phyloP scores from a whole-genome alignment of 2,329 filamentous ascomycete species.

The Aspergillus transmontanensis region DNA sequence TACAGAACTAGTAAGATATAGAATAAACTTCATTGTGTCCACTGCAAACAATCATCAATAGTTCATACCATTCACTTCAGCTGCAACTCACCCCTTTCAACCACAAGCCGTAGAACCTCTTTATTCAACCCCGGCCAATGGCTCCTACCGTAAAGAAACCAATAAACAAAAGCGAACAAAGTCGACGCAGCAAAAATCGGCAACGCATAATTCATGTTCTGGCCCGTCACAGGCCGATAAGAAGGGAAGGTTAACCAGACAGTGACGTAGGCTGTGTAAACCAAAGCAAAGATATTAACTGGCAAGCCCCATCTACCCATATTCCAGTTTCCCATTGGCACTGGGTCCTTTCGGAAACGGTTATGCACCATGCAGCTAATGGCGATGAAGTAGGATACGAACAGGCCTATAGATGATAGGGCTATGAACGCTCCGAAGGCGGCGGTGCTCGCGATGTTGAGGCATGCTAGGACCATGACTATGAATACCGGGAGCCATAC shows the following conservation, averaged over 20 bases:
- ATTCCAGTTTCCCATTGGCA: constrained; percentile 26
- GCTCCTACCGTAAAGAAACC: background rate
- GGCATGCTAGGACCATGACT: constrained; percentile 36
- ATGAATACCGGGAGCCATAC: constrained; percentile 37
- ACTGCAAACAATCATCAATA: fast-evolving
- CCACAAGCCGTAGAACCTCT: constrained; percentile 2
- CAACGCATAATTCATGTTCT: constrained; percentile 8
- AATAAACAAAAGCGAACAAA: background rate
- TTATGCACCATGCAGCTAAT: constrained; percentile 38
- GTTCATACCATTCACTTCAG: background rate
- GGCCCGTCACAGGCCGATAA: constrained; percentile 5
- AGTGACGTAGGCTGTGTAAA: constrained; percentile 19
- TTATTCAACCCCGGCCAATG: constrained; percentile 5
- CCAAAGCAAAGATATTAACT: constrained; percentile 40
- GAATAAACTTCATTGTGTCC: too few relatives aligned
- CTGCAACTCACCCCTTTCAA: constrained; percentile 7
- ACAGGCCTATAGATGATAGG: constrained; percentile 41
- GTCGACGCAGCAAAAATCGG: constrained; percentile 1
- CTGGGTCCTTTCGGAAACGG: constrained; percentile 27
- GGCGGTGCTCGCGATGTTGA: constrained; percentile 44
- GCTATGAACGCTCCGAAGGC: constrained; percentile 45
- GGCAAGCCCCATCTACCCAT: constrained; percentile 26
- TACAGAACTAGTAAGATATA: too few relatives aligned
- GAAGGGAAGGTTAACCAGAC: constrained; percentile 2
- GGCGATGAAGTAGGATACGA: constrained; percentile 44